Evolutionary conservation across 495 filamentous ascomycete species (phyloP), one percentile per base, ranked within the genome.

Genomic region (Aspergillus funiculosus): DNA sequence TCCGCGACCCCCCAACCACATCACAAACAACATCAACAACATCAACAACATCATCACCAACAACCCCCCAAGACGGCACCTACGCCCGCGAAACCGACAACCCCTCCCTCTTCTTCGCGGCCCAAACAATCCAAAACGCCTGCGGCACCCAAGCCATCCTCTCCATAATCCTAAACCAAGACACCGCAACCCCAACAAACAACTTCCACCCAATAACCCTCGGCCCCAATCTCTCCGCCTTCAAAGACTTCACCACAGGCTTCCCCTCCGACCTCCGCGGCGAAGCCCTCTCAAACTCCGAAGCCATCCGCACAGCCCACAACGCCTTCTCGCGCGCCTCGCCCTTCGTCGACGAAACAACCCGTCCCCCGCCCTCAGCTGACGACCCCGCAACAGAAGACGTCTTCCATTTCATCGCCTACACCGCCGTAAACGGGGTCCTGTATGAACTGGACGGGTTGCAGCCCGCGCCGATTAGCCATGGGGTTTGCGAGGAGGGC

Each of bases 41-140:
- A 44, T 75, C 78, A 15, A 84, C 86, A 29, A 63, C 72, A 28
- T 86, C 37, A 18, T 15, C 38, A 25, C 22, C 22, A 40, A 24
- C 47, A 15, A 34, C 41, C 11, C 38, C 95, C 62, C 90, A 92
- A 38, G 73, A 86, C 67, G 91, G 95, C 69, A 68, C 72, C 46
- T 74, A 71, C 8, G 86, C 89, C 1, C 42, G 56, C n/a, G 19
- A 27, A 21, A 39, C 3, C 28, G 19, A 17, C 28, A 27, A 27
- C 3, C 80, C 88, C 52, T 71, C 73, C 42, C 69, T 96, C 56
- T 99, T 95, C 76, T 99, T 99, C 72, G 92, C 92, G 2, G 82
- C 84, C 9, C 92, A 99, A 69, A 96, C 91, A 1, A 99, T 99
- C 66, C 92, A 97, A 71, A 99, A 99, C 72, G 92, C 92, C 19